Evolutionary conservation across 1,284 basidiomycete species (phyloP).

Genomic region (Agroathelia rolfsii): DNA sequence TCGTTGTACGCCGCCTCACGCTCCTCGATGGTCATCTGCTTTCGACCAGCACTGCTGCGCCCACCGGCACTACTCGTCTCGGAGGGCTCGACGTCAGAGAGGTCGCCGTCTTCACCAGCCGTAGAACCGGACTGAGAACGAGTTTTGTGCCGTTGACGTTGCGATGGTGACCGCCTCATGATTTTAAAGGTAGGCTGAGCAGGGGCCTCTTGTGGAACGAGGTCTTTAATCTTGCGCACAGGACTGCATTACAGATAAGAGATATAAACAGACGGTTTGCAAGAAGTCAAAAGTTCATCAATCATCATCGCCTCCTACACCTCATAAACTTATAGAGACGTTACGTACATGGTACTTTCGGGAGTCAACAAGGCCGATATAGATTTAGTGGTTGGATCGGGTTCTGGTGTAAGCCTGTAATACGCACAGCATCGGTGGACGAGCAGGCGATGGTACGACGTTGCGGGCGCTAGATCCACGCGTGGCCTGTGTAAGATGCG

Average conservation of each 20-base stretch:
- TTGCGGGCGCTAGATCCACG: constrained; percentile 54
- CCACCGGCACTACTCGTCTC: constrained; percentile 67
- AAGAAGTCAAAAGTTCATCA: constrained; percentile 10
- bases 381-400: constrained; percentile 50
- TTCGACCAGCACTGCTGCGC: constrained; percentile 53
- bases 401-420: constrained; percentile 61
- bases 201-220: constrained; percentile 66
- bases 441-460: constrained; percentile 72
- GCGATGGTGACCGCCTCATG: constrained; percentile 54
- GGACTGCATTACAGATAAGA: constrained; percentile 37
- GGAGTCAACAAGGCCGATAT: constrained; percentile 44
- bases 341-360: constrained; percentile 71
- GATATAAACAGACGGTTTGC: too few relatives aligned
- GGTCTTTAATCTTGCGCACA: constrained; percentile 52
- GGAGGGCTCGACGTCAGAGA: constrained; percentile 68
- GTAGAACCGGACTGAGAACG: constrained; percentile 58
- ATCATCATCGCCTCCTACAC: constrained; percentile 5
- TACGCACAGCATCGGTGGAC: constrained; percentile 75
- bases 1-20: constrained; percentile 77
- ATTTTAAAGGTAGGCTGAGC: constrained; percentile 72
- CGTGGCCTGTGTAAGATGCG: constrained; percentile 46
- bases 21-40: constrained; percentile 66
- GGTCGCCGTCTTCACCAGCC: constrained; percentile 60
- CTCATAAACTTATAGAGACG: too few relatives aligned
- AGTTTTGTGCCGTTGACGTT: constrained; percentile 41